These are phyloP conservation scores for Hibiscus trionum DNA, from an alignment of 345 rosid species.

Conservation along the genomic window DNA sequence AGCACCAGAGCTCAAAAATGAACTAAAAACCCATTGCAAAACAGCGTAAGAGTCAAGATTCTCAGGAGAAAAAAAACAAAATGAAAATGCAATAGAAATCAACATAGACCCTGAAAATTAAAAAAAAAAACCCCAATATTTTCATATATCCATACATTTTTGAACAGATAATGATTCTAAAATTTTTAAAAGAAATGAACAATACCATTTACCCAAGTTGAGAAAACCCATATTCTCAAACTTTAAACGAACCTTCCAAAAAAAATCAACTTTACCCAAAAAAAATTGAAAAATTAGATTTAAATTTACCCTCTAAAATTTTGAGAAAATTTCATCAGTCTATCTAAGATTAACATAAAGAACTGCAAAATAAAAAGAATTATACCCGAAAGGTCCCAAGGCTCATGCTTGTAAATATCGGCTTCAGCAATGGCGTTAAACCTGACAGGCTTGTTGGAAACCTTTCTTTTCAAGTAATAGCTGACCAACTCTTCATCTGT, in stretches of 20 bases:
- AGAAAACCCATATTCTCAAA: too few species aligned
- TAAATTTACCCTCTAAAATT: neutral
- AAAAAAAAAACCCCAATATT: too few species aligned
- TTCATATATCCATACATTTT: too few species aligned
- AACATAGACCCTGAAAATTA: too few species aligned
- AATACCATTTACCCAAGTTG: neutral
- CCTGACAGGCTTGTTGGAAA: conserved; percentile 56
- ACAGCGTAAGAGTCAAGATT: neutral
- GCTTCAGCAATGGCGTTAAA: conserved; percentile 68
- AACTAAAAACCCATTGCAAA: neutral
- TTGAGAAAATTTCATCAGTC: neutral
- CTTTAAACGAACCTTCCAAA: too few species aligned
- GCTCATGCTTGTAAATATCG: conserved; percentile 85
- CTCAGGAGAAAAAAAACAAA: too few species aligned
- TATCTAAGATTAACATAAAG: neutral
- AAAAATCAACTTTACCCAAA: neutral
- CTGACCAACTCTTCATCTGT: conserved; percentile 80
- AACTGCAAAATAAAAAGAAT: neutral
- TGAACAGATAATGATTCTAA: neutral
- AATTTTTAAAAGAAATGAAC: neutral
- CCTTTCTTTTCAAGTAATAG: conserved; percentile 84
- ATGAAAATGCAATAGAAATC: too few species aligned
- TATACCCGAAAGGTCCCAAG: conserved; percentile 75
- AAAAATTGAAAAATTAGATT: neutral
- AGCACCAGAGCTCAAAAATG: neutral